Base-by-base conservation (phyloP, 495 filamentous ascomycete genomes). In the Symbiotaphrina buchneri region DNA sequence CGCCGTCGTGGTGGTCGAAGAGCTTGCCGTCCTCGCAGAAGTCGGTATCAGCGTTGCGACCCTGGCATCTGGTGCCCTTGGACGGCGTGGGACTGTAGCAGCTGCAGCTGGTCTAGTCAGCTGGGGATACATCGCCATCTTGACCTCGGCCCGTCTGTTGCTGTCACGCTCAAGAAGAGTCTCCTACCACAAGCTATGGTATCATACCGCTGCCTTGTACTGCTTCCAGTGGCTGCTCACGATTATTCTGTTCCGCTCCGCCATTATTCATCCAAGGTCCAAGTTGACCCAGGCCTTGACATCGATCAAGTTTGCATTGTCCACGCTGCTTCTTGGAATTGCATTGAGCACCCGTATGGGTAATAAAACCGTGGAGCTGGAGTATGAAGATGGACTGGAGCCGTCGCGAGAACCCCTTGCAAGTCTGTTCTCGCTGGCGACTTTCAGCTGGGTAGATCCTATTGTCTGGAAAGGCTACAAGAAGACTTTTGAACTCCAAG, bases 401-500 rank as follows among this genome's bases (percentile, higher is more conserved):
- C 90, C 90, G 4, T 77, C 80, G 8, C 61, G 58, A 26, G 80
- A 99, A 47, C 78, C 81, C 19, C 54, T 77, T 23, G 87, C 90
- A 4, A 93, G 81, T 39, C 52, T 94, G 10, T 62, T 94, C 36
- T 93, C 85, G 1, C 56, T 93, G 18, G 71, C 72, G 14, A 91
- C 79, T 8, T 99, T 93, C 45, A 49, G 64, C 7, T 99, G 90
- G 90, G 62, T 95, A 20, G 83, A 95, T 49, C 48, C 74, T 1
- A 71, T 99, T 35, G 70, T 99, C 28, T 75, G 71, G 67, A 68
- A 79, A 40, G 90, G 87, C n/a, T 99, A 81, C 52, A 71, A 63
- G 41, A 78, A 87, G 42, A 69, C 84, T 0, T 59, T 87, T 21
- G 79, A 81, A 39, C 58, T 94, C 14, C 47, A 67, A 14, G 71